Base-by-base conservation (phyloP, 768 basidiomycete genomes). In the Ramaria rubella region DNA sequence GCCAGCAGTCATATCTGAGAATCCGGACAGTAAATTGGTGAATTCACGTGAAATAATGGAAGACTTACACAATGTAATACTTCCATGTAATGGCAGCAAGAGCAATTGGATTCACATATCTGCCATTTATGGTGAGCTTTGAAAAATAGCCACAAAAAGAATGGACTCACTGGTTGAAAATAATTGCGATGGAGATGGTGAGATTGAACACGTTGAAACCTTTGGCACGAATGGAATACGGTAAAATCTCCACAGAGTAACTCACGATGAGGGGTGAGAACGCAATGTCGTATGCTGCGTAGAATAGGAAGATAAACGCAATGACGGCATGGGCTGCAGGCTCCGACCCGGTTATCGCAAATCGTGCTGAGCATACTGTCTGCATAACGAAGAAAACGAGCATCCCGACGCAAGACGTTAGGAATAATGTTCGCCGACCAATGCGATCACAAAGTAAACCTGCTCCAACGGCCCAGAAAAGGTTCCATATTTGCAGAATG, bases 1-100 rank as follows among this genome's bases (percentile, higher is more conserved):
- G 76, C 84, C 85, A 89, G 67, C 73, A 76, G 67, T 81, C 79
- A 70, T 90, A n/a, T n/a, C n/a, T n/a, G n/a, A n/a, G n/a, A n/a
- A n/a, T n/a, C n/a, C n/a, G n/a, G n/a, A n/a, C n/a, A n/a, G n/a
- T n/a, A n/a, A n/a, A n/a, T n/a, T n/a, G n/a, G n/a, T n/a, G n/a
- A n/a, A n/a, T n/a, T n/a, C n/a, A n/a, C n/a, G n/a, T n/a, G n/a
- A n/a, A n/a, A n/a, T n/a, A n/a, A n/a, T n/a, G n/a, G n/a, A n/a
- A n/a, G n/a, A n/a, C n/a, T n/a, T n/a, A 89, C 36, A 52, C 42
- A 33, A 82, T 77, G 60, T 66, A 67, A 61, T 68, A 69, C 55
- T 69, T 68, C 70, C 71, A 72, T 9, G 54, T 58, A 42, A 73
- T 52, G n/a, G 59, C 56, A 9, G 58, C 59, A 17, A 71, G 59